Evolutionary conservation across 495 filamentous ascomycete genomes (phyloP).

Genomic region (Cudoniella acicularis): DNA sequence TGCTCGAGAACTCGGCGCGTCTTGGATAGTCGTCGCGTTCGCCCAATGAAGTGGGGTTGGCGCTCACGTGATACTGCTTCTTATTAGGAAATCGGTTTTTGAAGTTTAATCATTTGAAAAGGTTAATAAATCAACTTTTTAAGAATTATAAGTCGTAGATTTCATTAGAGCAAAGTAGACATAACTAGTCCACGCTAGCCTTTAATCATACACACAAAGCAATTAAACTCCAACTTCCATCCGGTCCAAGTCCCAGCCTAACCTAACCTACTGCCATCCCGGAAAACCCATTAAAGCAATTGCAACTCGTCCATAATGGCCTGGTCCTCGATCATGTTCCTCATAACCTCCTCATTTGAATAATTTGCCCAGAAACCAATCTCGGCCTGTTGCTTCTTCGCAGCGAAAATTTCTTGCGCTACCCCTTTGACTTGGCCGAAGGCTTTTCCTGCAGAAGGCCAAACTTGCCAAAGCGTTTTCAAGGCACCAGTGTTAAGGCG

Average conservation of each 20-base stretch:
- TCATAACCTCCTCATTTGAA: slow-evolving; percentile 52
- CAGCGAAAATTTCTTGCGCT: slow-evolving; percentile 60
- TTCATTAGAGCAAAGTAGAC: no score
- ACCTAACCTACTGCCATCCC: background rate
- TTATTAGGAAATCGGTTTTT: no score
- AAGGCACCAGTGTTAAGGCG: slow-evolving; percentile 80
- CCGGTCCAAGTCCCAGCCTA: background rate
- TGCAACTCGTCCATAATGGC: slow-evolving; percentile 49
- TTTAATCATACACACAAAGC: background rate
- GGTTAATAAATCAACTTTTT: no score
- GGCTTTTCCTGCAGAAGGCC: slow-evolving; percentile 72
- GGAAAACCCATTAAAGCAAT: slow-evolving; percentile 7
- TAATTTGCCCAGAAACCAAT: slow-evolving; percentile 48
- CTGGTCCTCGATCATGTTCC: slow-evolving; percentile 49
- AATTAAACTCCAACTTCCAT: background rate
- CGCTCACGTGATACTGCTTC: no score
- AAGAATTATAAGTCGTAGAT: no score
- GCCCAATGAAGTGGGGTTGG: no score
- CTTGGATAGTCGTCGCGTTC: no score
- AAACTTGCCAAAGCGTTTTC: slow-evolving; percentile 66
- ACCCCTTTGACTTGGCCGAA: slow-evolving; percentile 70
- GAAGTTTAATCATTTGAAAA: no score
- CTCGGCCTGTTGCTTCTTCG: slow-evolving; percentile 50
- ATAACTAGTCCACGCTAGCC: no score
- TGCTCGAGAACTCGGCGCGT: no score